Evolutionary conservation across 2,329 filamentous ascomycete species (phyloP).

Genomic region (Hypoxylon sp.): DNA sequence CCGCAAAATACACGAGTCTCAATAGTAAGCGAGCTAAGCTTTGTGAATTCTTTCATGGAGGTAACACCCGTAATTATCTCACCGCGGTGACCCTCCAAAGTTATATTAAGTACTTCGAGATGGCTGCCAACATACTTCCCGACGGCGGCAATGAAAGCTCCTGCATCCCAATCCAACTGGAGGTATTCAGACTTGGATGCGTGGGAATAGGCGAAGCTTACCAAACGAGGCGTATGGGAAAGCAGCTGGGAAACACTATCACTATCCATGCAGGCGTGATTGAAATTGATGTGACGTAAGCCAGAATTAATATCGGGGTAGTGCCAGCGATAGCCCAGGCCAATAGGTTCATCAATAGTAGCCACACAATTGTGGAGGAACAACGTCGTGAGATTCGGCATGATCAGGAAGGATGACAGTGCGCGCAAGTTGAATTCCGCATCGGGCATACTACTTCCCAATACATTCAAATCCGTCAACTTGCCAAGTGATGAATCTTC

Average conservation of each 20-base stretch:
- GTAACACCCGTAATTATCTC: neutral
- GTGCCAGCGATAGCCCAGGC: slow-evolving; percentile 25
- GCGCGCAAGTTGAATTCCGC: neutral
- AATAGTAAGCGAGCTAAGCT: slow-evolving; percentile 9
- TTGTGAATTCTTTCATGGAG: slow-evolving; percentile 18
- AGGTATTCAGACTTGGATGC: slow-evolving; percentile 16
- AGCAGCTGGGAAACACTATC: slow-evolving; percentile 30
- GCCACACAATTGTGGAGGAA: neutral
- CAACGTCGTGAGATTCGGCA: slow-evolving; percentile 5
- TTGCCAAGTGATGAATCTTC: slow-evolving; percentile 19
- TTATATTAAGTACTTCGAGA: slow-evolving; percentile 38
- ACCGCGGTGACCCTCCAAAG: slow-evolving; percentile 6
- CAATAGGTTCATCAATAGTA: neutral
- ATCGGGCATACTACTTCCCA: neutral
- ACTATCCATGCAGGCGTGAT: slow-evolving; percentile 28
- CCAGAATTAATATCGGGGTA: slow-evolving; percentile 27
- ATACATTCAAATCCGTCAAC: neutral
- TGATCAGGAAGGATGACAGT: slow-evolving; percentile 24
- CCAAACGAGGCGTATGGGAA: slow-evolving; percentile 33
- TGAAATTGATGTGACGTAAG: slow-evolving; percentile 30
- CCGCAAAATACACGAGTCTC: slow-evolving; percentile 23
- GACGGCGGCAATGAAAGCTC: slow-evolving; percentile 35
- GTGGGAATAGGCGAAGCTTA: slow-evolving; percentile 31
- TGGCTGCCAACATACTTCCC: slow-evolving; percentile 37
- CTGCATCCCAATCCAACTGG: slow-evolving; percentile 35